Evolutionary conservation across 2,329 filamentous ascomycete species (phyloP), one percentile per base, ranked within the genome.

Genomic region (Colletotrichum brevisporum): DNA sequence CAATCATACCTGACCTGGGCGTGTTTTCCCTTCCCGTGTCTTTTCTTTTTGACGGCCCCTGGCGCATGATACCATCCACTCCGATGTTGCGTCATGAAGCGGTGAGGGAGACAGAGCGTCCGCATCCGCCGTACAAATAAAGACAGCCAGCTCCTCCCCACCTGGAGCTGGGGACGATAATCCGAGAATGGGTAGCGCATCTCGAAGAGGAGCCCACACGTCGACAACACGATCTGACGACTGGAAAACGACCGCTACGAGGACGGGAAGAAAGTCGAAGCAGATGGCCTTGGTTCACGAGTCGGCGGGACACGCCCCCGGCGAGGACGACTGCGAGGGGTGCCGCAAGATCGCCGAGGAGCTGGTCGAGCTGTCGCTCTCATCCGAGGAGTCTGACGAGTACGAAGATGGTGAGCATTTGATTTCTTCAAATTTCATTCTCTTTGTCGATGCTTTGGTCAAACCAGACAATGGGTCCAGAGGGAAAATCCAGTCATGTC

Each of bases 81-180:
- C 50, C 18, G 48, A 69, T 62, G 56, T 72, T 63, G 64, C 71
- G 71, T 71, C 71, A 72, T 71, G 58, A 63, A 70, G 60, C 61
- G 67, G 66, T 67, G 67, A 67, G 57, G 48, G n/a, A 58, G 41
- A 63, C 67, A 50, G 68, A 63, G 58, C 47, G 36, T 55, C 43
- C 51, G 52, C 26, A 63, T 52, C 50, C 15, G 15, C 66, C 36
- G 50, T 69, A 69, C 62, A 66, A 66, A 68, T 47, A 18, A 36
- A 36, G 31, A 36, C 8, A 24, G 21, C 21, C 21, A 59, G 60
- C 61, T 59, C 13, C n/a, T 50, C 36, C 36, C 66, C 50, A 66
- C 54, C 60, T 13, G 31, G 9, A 6, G 36, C 31, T 36, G 31
- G 31, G 39, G 9, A 51, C 48, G 45, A 47, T 47, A 18, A 16